Base-by-base conservation (phyloP, 2,329 filamentous ascomycete genomes). In the Aspergillus versicolor region DNA sequence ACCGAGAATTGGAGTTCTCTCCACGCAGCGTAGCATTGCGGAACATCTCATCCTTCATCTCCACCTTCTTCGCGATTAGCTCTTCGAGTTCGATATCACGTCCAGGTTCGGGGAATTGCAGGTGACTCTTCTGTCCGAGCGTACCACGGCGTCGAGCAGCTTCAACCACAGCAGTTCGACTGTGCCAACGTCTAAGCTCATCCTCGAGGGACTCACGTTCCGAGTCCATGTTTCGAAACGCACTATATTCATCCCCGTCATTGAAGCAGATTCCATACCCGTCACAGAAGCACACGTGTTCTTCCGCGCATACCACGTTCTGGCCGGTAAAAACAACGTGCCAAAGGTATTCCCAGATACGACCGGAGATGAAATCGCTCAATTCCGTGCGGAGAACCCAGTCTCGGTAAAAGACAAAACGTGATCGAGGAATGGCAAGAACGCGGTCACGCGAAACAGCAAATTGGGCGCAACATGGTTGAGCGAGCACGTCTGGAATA, bases 401-500 rank as follows among this genome's bases (percentile, higher is more conserved):
- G 63, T 86, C 81, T 24, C 84, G 79, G 63, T 84, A 82, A 65
- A 78, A 81, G 19, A 83, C 73, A 65, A 83, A 87, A 45, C 80
- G 77, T 22, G 78, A 75, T 51, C 78, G 75, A 1, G 83, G 82
- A 34, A 82, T 79, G 1, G 78, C 73, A 9, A 74, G 79, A 52
- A 88, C 84, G 3, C 83, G 78, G 42, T 86, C 82, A 3, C 80
- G 73, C 6, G 81, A 83, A 3, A 88, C 70, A 8, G 84, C 85
- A 64, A 88, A 88, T 62, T 88, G 85, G 2, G 82, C 83, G 65
- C 85, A 88, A 67, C 85, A 88, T 3, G 85, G 82, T 61, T 86
- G 84, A 2, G 83, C 79, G 0, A 88, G 76, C 0, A 84, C 79
- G 15, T 71, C 62, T 2, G 78, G 79, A 12, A 80, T 70, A 2